A percentile compares a stretch with the other conserved stretches of the same genome.
phyloP scores from a whole-genome alignment of 139 green algal species.

The Spirogloea muscicola region DNA sequence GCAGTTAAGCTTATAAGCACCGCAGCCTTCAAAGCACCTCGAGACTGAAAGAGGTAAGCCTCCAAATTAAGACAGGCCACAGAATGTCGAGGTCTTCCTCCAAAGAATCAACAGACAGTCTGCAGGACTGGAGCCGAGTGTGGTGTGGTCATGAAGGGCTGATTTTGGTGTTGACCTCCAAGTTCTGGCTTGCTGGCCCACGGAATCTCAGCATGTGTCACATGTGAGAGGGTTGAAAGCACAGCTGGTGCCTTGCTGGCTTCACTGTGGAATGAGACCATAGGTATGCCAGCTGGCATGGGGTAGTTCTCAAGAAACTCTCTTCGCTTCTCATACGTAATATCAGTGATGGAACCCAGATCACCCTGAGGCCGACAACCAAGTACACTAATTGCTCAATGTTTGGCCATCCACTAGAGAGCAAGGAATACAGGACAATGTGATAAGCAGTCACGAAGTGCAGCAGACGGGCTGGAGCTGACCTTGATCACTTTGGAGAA shows the following conservation, averaged over 20 bases:
- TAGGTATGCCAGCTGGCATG: constrained; percentile 20
- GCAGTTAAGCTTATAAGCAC: too few species aligned
- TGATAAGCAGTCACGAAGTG: neutral
- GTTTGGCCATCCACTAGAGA: too few species aligned
- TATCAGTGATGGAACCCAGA: constrained; percentile 30
- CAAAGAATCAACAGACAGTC: too few species aligned
- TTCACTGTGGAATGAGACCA: constrained; percentile 44
- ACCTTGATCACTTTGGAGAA: constrained; percentile 24
- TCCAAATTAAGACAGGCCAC: too few species aligned
- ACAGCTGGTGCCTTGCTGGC: constrained; percentile 17
- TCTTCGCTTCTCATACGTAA: constrained; percentile 31
- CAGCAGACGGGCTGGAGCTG: neutral
- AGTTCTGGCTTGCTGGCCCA: too few species aligned
- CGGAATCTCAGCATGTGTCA: constrained; percentile 15
- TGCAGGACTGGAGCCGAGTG: too few species aligned
- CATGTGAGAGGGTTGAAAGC: constrained; percentile 14
- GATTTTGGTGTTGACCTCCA: too few species aligned
- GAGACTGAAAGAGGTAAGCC: too few species aligned
- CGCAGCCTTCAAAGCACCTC: too few species aligned
- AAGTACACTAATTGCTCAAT: too few species aligned
- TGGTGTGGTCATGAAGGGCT: too few species aligned
- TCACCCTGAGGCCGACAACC: constrained; percentile 16
- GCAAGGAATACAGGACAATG: neutral
- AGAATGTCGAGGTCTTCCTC: too few species aligned
- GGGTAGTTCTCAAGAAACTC: constrained; percentile 32